Conservation (phyloP, 2,329 filamentous ascomycete genomes). For the Hypoxylon sp. region DNA sequence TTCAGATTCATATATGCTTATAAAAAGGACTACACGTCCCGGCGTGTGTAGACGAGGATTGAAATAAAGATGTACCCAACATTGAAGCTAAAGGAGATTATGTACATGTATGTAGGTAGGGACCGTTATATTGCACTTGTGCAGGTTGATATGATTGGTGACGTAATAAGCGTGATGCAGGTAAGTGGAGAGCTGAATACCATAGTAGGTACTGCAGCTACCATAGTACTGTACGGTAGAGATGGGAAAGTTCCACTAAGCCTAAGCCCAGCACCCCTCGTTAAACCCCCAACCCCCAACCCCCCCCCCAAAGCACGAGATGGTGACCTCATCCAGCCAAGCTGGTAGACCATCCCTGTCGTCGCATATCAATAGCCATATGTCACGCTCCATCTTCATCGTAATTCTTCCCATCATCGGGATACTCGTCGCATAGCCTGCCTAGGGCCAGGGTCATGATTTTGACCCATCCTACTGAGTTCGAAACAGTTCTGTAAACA, state of each 20-base stretch:
- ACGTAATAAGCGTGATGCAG: constrained; percentile 26
- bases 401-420: constrained; percentile 20
- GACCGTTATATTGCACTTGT: not conserved
- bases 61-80: not conserved
- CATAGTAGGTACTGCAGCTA: too few species aligned
- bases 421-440: constrained; percentile 30
- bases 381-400: constrained; percentile 30
- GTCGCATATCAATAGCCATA: constrained; percentile 29
- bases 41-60: not conserved
- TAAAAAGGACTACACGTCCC: not conserved
- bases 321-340: constrained; percentile 38
- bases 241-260: constrained; percentile 25
- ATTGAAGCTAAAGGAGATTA: too few species aligned
- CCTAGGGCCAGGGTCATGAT: constrained; percentile 22
- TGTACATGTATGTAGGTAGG: not conserved
- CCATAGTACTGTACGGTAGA: too few species aligned
- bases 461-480: constrained; percentile 5
- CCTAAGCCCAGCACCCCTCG: constrained; percentile 7
- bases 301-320: constrained; percentile 22
- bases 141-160: constrained; percentile 16
- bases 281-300: constrained; percentile 3
- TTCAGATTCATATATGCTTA: not conserved
- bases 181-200: constrained; percentile 30
- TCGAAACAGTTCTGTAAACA: not conserved
- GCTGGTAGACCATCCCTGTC: constrained; percentile 31